Evolutionary conservation across 1,139 yeast species (phyloP).

Genomic region (Yamadazyma triangularis): DNA sequence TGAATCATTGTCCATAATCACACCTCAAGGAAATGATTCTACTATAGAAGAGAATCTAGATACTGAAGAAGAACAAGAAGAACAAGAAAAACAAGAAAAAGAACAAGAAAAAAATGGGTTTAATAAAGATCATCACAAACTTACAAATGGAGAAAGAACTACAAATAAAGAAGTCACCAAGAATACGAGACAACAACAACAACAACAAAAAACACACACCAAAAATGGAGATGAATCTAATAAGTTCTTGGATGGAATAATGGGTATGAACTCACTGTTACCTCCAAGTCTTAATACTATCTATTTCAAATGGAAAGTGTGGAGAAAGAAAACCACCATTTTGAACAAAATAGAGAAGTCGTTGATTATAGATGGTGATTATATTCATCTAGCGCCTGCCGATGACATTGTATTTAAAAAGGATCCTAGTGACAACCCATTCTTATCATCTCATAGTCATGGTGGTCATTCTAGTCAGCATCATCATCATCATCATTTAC

Average conservation of each 20-base stretch:
- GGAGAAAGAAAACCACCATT: conserved; percentile 85
- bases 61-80: not conserved
- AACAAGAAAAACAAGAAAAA: not conserved
- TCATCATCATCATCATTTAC: conserved; percentile 22
- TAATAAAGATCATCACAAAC: not conserved
- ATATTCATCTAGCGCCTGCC: conserved; percentile 83
- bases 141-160: not conserved
- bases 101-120: not conserved
- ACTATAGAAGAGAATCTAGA: not conserved
- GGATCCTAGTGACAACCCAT: conserved; percentile 36
- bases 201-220: not conserved
- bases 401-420: conserved; percentile 52
- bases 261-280: conserved; percentile 30
- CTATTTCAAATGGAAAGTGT: conserved; percentile 64
- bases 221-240: conserved; percentile 11
- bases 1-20: conserved; percentile 6
- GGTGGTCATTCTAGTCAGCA: conserved; percentile 12
- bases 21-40: conserved; percentile 9
- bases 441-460: conserved; percentile 10
- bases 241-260: conserved; percentile 33
- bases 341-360: conserved; percentile 78
- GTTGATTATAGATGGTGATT: conserved; percentile 88
- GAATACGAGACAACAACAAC: not conserved
- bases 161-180: not conserved
- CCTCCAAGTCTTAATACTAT: conserved; percentile 37